Conservation (phyloP, 441 rosid species). For the Aleurites moluccanus region DNA sequence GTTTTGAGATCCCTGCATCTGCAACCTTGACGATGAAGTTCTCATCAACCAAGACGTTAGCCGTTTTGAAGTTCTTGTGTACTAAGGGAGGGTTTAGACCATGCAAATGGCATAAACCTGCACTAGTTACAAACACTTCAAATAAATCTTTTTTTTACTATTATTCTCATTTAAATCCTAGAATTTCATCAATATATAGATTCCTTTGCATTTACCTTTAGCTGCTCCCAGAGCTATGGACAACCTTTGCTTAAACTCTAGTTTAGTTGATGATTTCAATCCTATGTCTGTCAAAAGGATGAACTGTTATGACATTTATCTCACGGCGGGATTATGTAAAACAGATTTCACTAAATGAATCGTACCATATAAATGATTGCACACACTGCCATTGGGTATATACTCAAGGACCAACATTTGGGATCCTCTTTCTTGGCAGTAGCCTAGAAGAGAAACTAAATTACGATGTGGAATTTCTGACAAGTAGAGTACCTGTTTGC, state of each 20-base stretch:
- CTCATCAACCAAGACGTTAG: slow-evolving; percentile 69
- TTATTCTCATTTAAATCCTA: not conserved
- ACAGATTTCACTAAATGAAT: not conserved
- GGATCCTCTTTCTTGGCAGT: slow-evolving; percentile 50
- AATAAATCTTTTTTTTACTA: slow-evolving; percentile 5
- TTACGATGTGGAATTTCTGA: slow-evolving; percentile 59
- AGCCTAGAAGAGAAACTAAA: slow-evolving; percentile 57
- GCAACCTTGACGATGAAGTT: slow-evolving; percentile 59
- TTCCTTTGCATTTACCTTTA: slow-evolving; percentile 46
- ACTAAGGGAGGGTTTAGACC: slow-evolving; percentile 51
- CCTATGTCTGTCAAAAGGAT: slow-evolving; percentile 31
- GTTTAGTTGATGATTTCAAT: slow-evolving; percentile 39
- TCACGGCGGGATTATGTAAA: slow-evolving; percentile 11
- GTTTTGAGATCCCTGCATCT: slow-evolving; percentile 49
- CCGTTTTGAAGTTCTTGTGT: slow-evolving; percentile 64
- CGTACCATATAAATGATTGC: slow-evolving; percentile 57
- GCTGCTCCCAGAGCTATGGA: slow-evolving; percentile 69
- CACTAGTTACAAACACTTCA: slow-evolving; percentile 27
- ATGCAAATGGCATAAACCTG: slow-evolving; percentile 65
- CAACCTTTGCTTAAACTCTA: slow-evolving; percentile 65
- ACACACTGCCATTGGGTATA: slow-evolving; percentile 56
- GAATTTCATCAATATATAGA: slow-evolving; percentile 8
- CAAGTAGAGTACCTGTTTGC: slow-evolving; percentile 45
- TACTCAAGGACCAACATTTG: slow-evolving; percentile 60
- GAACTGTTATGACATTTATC: slow-evolving; percentile 1